A percentile compares a stretch with the other conserved stretches of the same genome.
phyloP scores from a whole-genome alignment of 305 asterid genomes.

The Coffea humblotiana region DNA sequence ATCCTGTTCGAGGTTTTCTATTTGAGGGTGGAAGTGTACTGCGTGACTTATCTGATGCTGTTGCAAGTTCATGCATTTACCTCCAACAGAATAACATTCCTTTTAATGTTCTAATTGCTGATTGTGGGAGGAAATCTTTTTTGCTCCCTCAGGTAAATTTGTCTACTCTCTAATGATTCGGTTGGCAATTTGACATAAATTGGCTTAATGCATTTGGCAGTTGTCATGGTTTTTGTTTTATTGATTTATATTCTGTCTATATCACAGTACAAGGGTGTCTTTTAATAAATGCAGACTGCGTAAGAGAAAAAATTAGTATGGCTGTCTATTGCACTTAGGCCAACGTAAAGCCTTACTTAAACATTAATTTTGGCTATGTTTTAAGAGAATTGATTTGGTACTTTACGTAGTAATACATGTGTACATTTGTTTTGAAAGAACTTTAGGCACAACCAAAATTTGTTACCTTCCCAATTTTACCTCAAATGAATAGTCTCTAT shows the following conservation, averaged over 20 bases:
- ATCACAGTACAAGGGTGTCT: background rate
- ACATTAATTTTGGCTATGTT: background rate
- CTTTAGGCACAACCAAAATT: background rate
- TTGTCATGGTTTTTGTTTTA: background rate
- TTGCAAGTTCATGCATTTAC: constrained; percentile 52
- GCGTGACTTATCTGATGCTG: constrained; percentile 42
- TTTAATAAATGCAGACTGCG: background rate
- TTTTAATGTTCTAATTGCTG: constrained; percentile 60
- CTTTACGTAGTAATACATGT: background rate
- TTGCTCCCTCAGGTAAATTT: constrained; percentile 61
- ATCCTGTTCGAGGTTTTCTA: constrained; percentile 57
- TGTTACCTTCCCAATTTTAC: background rate
- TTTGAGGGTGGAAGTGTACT: constrained; percentile 54
- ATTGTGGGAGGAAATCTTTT: constrained; percentile 56
- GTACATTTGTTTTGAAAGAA: too few species aligned
- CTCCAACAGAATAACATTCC: constrained; percentile 61
- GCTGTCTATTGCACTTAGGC: background rate
- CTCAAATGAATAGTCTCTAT: background rate
- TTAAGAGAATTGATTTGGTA: background rate
- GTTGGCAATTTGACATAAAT: background rate
- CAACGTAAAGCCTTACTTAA: background rate
- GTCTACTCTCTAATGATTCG: background rate
- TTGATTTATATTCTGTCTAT: background rate
- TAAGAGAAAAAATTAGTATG: background rate
- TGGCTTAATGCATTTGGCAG: background rate